These are phyloP conservation scores for Phytopythium kandeliae DNA, from an alignment of 352 stramenopile genomes.

Conservation along the genomic window DNA sequence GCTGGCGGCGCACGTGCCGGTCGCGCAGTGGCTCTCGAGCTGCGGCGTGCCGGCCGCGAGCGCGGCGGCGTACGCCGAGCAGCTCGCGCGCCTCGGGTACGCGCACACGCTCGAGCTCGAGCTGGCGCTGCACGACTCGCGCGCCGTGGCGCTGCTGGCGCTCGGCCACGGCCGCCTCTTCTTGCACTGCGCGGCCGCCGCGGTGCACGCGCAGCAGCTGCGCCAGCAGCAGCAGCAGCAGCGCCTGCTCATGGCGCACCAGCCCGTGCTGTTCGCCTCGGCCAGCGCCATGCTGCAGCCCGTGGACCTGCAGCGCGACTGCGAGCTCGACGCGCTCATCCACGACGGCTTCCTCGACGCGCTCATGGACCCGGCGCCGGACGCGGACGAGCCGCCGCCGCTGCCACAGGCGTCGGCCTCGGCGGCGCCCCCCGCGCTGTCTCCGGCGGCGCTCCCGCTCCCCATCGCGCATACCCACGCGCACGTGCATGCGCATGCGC, in stretches of 20 bases:
- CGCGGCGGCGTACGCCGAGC: constrained; percentile 51
- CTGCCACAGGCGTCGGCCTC: too few species aligned
- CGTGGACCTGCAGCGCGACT: constrained; percentile 48
- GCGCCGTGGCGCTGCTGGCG: constrained; percentile 32
- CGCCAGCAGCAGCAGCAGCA: constrained; percentile 12
- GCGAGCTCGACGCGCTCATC: constrained; percentile 35
- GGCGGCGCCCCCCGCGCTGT: too few species aligned
- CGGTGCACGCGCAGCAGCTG: constrained; percentile 20
- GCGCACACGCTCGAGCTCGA: constrained; percentile 49
- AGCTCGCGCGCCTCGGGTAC: constrained; percentile 53
- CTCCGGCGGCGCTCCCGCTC: too few species aligned
- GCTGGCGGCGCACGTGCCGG: constrained; percentile 31
- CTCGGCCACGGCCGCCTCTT: constrained; percentile 40
- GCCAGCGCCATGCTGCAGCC: constrained; percentile 43
- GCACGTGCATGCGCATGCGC: background rate
- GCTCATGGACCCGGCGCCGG: constrained; percentile 33
- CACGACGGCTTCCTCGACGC: constrained; percentile 58
- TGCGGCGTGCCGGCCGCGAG: constrained; percentile 41
- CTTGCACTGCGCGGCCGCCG: constrained; percentile 31
- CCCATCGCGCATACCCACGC: too few species aligned
- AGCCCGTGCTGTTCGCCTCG: constrained; percentile 4
- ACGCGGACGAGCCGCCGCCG: constrained; percentile 17
- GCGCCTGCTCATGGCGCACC: constrained; percentile 12
- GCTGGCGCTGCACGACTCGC: constrained; percentile 48
- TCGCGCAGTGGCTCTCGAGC: constrained; percentile 57